A percentile compares a stretch with the other conserved stretches of the same genome.
These are phyloP conservation scores for Pleurotus pulmonarius DNA, from an alignment of 768 basidiomycete genomes.

Conservation along the genomic window DNA sequence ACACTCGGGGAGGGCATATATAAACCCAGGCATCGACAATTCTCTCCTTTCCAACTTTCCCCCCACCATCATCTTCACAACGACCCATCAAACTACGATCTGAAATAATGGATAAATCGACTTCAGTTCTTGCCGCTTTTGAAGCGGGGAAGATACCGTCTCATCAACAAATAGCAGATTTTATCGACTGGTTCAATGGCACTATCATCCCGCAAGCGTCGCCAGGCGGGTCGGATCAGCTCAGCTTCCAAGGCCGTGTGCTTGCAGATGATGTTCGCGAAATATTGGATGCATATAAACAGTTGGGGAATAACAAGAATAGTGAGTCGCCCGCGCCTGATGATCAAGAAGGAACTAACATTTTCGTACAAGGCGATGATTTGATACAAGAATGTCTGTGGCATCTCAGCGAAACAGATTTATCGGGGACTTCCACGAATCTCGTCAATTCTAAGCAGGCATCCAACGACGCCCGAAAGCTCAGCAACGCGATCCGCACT, in stretches of 20 bases:
- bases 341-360: too few species aligned
- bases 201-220: conserved; percentile 45
- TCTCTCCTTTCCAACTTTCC: too few species aligned
- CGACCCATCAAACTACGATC: too few species aligned
- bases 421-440: conserved; percentile 32
- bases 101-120: conserved; percentile 59
- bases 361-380: conserved; percentile 61
- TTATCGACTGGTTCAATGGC: conserved; percentile 53
- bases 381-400: conserved; percentile 63
- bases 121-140: conserved; percentile 63
- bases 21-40: too few species aligned
- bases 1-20: too few species aligned
- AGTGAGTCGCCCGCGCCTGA: conserved; percentile 25
- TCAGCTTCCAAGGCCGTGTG: conserved; percentile 52
- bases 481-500: conserved; percentile 46
- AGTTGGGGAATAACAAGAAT: conserved; percentile 54
- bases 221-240: conserved; percentile 31
- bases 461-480: conserved; percentile 42
- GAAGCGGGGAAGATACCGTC: conserved; percentile 69
- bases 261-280: conserved; percentile 47
- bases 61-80: too few species aligned
- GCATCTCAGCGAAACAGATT: conserved; percentile 57
- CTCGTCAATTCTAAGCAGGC: conserved; percentile 41
- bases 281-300: conserved; percentile 56
- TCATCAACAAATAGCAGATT: conserved; percentile 49